Evolutionary conservation across 768 basidiomycete genomes (phyloP), one percentile per base, ranked within the genome.

Genomic region (Auricularia sp.): DNA sequence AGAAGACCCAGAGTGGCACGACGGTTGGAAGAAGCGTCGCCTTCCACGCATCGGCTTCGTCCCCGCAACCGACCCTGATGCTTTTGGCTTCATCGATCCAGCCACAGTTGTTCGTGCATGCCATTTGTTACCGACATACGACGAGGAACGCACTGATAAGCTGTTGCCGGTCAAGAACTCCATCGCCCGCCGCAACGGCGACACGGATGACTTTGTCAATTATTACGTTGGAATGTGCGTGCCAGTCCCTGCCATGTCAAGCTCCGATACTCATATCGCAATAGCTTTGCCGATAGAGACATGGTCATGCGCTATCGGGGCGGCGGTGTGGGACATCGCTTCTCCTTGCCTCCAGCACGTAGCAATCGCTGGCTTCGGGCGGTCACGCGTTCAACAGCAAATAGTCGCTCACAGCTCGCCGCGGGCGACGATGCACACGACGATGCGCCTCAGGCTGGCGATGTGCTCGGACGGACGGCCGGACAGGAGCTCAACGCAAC

Each of bases 51-150:
- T 65, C 44, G 65, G 61, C 39, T 65, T 65, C 56, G 54, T 66
- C 18, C 34, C 65, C 1, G 36, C 21, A 1, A 35, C 39, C 23
- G 56, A 64, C 42, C 56, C 53, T 1, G 53, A 65, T 23, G 36
- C 62, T 1, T 66, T 66, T 51, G 64, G 65, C 3, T 64, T 66
- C 62, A 36, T 66, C 21, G 65, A 66, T 47, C 64, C 65, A 4
- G 63, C 65, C 7, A 23, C 39, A 4, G 42, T 66, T 33, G 16
- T 66, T 3, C 65, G 54, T 29, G 63, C 64, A 16, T 21, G 11
- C n/a, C 64, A 66, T 36, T 18, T 66, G 2, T 65, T 66, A 34
- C 65, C 65, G 3, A 62, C 65, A 23, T 66, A 54, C 42, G 47
- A 51, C 16, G 35, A 65, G 59, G 65, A 33, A 1, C 36, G 43